Evolutionary conservation across 1,284 basidiomycete genomes (phyloP).

Genomic region (Hemileia vastatrix): DNA sequence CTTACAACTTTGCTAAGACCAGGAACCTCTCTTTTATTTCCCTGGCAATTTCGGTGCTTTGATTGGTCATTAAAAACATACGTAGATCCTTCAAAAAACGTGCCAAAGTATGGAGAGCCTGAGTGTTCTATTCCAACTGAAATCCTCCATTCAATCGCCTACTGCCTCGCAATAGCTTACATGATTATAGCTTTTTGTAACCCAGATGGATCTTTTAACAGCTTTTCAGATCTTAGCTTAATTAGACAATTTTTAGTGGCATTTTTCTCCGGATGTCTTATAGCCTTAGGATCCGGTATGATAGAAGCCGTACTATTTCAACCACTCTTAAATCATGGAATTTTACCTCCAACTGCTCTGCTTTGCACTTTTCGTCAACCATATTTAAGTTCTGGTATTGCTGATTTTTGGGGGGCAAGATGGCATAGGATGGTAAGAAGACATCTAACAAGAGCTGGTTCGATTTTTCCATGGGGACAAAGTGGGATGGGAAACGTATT

Average conservation of each 20-base stretch:
- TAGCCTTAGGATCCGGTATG: neutral
- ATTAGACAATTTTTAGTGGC: neutral
- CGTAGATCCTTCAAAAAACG: too few species aligned
- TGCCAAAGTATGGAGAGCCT: neutral
- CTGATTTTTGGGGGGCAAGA: conserved; percentile 3
- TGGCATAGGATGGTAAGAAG: neutral
- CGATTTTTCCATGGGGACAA: neutral
- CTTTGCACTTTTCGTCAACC: neutral
- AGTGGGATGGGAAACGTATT: neutral
- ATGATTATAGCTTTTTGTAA: neutral
- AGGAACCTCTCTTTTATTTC: neutral
- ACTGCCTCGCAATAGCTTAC: neutral
- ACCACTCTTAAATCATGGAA: neutral
- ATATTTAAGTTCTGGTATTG: neutral
- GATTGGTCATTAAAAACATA: neutral
- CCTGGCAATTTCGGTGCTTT: conserved; percentile 9
- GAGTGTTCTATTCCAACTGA: neutral
- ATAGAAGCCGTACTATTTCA: neutral
- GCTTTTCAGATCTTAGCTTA: neutral
- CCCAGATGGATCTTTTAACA: neutral
- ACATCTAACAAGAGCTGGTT: neutral
- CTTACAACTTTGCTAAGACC: neutral
- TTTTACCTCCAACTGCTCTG: neutral
- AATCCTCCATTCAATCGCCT: neutral
- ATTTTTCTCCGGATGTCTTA: conserved; percentile 2